These are phyloP conservation scores for Paraphaeosphaeria minitans DNA, from an alignment of 2,329 filamentous ascomycete species.

Conservation along the genomic window DNA sequence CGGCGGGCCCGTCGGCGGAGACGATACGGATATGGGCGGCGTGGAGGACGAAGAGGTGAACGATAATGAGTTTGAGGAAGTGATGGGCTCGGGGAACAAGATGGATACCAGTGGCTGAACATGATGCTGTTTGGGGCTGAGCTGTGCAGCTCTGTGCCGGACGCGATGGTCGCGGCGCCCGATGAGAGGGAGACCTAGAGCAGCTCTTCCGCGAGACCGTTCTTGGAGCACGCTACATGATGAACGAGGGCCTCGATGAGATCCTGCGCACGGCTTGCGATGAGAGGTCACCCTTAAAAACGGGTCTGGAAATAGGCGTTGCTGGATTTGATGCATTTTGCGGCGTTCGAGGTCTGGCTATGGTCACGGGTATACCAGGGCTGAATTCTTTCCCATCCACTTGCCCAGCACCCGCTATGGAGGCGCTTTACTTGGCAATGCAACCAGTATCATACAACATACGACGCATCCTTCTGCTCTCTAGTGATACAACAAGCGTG, in stretches of 20 bases:
- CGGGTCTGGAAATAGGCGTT: neutral
- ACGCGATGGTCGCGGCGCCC: neutral
- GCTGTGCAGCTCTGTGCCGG: neutral
- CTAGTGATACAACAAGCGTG: conserved; percentile 9
- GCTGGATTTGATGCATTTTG: conserved; percentile 10
- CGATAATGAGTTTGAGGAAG: conserved; percentile 53
- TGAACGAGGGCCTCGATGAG: neutral
- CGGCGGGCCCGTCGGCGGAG: conserved; percentile 37
- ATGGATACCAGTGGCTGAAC: conserved; percentile 44
- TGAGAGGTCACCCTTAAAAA: neutral
- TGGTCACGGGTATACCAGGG: conserved; percentile 33
- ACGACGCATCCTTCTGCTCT: neutral
- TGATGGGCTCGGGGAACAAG: conserved; percentile 40
- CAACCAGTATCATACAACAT: conserved; percentile 19
- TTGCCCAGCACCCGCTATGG: neutral
- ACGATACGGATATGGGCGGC: conserved; percentile 37
- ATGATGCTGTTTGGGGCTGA: neutral
- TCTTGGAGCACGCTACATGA: neutral
- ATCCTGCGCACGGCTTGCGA: neutral
- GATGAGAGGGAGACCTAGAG: neutral
- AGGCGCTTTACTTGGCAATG: neutral
- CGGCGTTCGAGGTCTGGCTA: conserved; percentile 17
- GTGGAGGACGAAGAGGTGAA: conserved; percentile 47
- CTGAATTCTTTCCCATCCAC: conserved; percentile 19
- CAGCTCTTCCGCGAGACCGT: neutral